Evolutionary conservation across 192 early-diverging fungal genomes (phyloP), one percentile per base, ranked within the genome.

Genomic region (Umbelopsis sp.): DNA sequence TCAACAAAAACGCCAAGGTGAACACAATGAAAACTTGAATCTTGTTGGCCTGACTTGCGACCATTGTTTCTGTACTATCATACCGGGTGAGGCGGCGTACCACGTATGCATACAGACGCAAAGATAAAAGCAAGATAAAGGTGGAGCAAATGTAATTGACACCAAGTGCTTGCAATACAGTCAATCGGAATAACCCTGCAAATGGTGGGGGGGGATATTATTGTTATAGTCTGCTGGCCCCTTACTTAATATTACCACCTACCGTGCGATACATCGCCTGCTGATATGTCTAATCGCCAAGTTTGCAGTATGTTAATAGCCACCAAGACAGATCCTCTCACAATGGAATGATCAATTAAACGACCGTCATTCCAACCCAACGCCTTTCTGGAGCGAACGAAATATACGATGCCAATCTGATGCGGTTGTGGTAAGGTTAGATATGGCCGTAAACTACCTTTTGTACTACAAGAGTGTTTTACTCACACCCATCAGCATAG

Each of bases 81-180:
- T 49, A 21, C 45, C 24, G 12, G 10, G 9, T 26, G 5, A 49
- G 22, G 44, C 22, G 12, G 44, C 45, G 38, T 9, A 69, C 38
- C 12, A 32, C 2, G 7, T 9, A 11, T 7, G 3, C 24, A 50
- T 69, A 69, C 11, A 49, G 12, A 49, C 24, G 25, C 22, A 26
- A 44, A n/a, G 68, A 45, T 0, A 22, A 21, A 45, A 69, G 6
- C 10, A 49, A 1, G 29, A 69, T 12, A 2, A 25, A n/a, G 11
- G 45, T 43, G 44, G 44, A 34, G 31, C 43, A 22, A 69, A 69
- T 44, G 45, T 49, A 69, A 26, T 69, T 69, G 45, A 69, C 26
- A 8, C 68, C 68, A 21, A 49, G 45, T 3, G 45, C 68, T 11
- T 49, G 31, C 20, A 49, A 16, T 7, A 49, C 68, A 12, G 68